Evolutionary conservation across 129 eudicot species (phyloP).

Genomic region (Deinandra increscens): DNA sequence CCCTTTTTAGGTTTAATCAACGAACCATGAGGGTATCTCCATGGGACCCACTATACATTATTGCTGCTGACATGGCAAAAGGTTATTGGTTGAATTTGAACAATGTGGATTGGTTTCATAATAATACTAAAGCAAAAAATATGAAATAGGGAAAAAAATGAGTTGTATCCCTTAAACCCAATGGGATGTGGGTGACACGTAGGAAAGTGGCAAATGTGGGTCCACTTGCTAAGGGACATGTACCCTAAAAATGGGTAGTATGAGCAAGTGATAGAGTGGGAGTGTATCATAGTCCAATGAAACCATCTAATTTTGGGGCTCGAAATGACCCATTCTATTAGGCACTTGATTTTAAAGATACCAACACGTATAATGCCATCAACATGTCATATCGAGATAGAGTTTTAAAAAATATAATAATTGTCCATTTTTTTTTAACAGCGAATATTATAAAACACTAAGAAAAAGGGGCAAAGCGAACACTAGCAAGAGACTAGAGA

Average conservation of each 20-base stretch:
- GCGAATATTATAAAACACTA: too few relatives aligned
- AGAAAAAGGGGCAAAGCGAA: too few relatives aligned
- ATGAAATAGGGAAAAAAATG: constrained; percentile 25
- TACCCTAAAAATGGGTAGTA: constrained; percentile 35
- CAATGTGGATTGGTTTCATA: constrained; percentile 27
- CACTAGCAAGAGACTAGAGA: too few relatives aligned
- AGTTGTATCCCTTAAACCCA: constrained; percentile 46
- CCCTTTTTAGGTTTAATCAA: constrained; percentile 18
- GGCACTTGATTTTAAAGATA: constrained; percentile 13
- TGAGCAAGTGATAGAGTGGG: constrained; percentile 30
- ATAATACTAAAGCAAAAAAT: constrained; percentile 21
- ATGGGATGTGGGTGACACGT: constrained; percentile 46
- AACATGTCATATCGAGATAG: constrained; percentile 15
- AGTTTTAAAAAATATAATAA: background rate
- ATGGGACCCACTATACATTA: constrained; percentile 23
- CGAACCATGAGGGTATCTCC: background rate
- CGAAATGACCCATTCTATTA: constrained; percentile 18
- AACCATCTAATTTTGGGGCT: constrained; percentile 29
- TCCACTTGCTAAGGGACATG: constrained; percentile 31
- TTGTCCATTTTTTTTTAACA: too few relatives aligned
- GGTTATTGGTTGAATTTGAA: constrained; percentile 9
- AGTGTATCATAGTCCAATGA: constrained; percentile 36
- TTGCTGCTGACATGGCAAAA: constrained; percentile 40
- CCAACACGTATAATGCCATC: constrained; percentile 21
- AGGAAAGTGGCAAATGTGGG: constrained; percentile 26